These are phyloP conservation scores for Thinopyrum elongatum DNA, from an alignment of 176 grass and related monocot genomes.

Conservation along the genomic window DNA sequence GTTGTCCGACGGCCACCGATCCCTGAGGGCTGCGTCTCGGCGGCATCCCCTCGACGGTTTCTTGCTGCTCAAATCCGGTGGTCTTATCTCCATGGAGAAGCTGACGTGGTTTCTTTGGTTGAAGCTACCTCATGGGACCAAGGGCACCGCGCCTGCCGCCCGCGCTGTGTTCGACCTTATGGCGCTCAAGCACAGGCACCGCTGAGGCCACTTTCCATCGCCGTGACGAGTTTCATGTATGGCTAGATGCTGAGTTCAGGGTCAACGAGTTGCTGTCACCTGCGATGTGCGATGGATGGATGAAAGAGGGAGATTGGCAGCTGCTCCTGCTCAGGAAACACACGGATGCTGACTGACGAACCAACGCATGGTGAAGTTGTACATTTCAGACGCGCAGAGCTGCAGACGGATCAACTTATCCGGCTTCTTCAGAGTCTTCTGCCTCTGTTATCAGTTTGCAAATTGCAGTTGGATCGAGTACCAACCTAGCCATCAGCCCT, in stretches of 20 bases:
- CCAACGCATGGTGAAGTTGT: neutral
- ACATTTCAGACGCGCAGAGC: neutral
- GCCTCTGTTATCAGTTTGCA: neutral
- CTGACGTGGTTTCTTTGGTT: neutral
- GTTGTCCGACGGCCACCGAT: neutral
- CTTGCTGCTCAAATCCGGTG: neutral
- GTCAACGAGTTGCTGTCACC: neutral
- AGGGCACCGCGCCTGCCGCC: neutral
- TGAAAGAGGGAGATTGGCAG: neutral
- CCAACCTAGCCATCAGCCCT: neutral
- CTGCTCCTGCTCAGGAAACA: neutral
- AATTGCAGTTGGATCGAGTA: neutral
- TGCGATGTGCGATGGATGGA: neutral
- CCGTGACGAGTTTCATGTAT: neutral
- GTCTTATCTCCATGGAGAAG: neutral
- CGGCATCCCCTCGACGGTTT: neutral
- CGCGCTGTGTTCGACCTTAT: slow-evolving; percentile 15
- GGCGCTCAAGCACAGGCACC: too few relatives aligned
- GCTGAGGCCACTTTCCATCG: neutral
- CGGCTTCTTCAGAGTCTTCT: neutral
- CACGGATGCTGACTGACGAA: neutral
- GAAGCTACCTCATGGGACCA: neutral
- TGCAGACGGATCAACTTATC: neutral
- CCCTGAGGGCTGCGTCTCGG: neutral
- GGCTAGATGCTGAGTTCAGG: neutral